phyloP scores from a whole-genome alignment of 106 monocot genomes.

The Platanthera zijinensis region DNA sequence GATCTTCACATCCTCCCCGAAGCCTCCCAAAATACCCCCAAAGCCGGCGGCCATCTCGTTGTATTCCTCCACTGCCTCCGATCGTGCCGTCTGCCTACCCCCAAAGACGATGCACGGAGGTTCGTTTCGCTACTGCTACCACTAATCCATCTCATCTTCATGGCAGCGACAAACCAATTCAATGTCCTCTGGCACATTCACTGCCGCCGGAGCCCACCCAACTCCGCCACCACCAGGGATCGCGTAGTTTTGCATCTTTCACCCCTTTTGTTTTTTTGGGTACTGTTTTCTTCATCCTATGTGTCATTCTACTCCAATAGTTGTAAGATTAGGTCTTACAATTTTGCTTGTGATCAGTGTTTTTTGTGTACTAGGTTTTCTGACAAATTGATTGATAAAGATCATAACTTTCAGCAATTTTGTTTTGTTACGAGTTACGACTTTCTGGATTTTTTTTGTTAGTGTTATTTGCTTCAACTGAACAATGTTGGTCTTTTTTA shows the following conservation, averaged over 20 bases:
- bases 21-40: too few species aligned
- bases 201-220: background rate
- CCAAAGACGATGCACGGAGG: conserved; percentile 48
- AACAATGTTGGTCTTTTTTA: too few species aligned
- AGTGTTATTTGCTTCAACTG: too few species aligned
- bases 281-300: background rate
- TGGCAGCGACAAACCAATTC: conserved; percentile 26
- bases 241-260: background rate
- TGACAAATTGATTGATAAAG: too few species aligned
- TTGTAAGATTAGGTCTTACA: too few species aligned
- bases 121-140: conserved; percentile 47
- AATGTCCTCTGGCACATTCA: conserved; percentile 7
- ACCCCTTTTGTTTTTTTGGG: too few species aligned
- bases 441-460: too few species aligned
- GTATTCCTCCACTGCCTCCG: background rate
- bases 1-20: background rate
- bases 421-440: too few species aligned
- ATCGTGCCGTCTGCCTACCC: conserved; percentile 13
- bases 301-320: too few species aligned
- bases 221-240: background rate
- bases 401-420: too few species aligned
- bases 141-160: conserved; percentile 21
- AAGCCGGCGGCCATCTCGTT: background rate
- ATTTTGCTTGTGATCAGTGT: too few species aligned
- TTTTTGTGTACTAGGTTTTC: too few species aligned